Conservation (phyloP, 495 filamentous ascomycete genomes). For the Neurospora sp. region DNA sequence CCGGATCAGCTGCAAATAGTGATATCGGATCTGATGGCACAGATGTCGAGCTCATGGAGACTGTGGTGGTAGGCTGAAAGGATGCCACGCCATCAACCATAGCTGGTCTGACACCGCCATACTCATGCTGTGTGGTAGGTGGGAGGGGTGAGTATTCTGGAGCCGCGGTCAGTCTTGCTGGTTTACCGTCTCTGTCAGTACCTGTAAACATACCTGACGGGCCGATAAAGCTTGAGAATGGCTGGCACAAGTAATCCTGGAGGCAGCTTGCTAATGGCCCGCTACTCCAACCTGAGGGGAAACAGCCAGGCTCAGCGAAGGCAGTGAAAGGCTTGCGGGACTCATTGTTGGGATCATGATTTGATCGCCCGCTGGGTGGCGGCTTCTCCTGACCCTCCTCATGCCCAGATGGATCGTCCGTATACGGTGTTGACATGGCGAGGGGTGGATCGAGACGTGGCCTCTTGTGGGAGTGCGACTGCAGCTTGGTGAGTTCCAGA, state of each 20-base stretch:
- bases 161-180: constrained; percentile 2
- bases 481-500: constrained; percentile 9
- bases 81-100: constrained; percentile 20
- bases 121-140: constrained; percentile 23
- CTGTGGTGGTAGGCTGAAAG: constrained; percentile 16
- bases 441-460: constrained; percentile 25
- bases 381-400: constrained; percentile 29
- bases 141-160: constrained; percentile 25
- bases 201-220: constrained; percentile 15
- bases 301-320: constrained; percentile 6
- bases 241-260: constrained; percentile 29
- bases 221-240: constrained; percentile 30
- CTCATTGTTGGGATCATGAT: constrained; percentile 12
- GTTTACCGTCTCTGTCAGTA: neutral
- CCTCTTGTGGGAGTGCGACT: constrained; percentile 22
- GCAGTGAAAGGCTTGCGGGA: constrained; percentile 13
- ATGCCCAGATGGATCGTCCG: constrained; percentile 7
- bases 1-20: constrained; percentile 19
- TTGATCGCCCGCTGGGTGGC: constrained; percentile 14
- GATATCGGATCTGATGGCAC: constrained; percentile 13
- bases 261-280: constrained; percentile 29
- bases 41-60: constrained; percentile 12
- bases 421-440: constrained; percentile 16
- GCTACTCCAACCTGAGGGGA: constrained; percentile 22
- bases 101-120: constrained; percentile 17